Evolutionary conservation across 179 eudicot genomes (phyloP).

Genomic region (Drosera spatulata): DNA sequence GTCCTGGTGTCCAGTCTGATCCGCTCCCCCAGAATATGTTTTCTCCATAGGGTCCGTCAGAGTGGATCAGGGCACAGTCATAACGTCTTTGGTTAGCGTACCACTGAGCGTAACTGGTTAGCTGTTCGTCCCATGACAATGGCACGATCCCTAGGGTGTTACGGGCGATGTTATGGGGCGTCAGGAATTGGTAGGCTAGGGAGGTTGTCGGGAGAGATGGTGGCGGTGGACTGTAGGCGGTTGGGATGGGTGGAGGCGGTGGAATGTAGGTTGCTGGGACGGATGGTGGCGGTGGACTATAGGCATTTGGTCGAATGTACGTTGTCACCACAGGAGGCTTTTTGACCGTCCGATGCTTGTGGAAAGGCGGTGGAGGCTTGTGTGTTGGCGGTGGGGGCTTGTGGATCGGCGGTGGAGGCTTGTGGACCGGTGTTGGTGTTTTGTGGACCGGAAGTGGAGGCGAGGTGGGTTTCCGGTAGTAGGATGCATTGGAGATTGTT

Average conservation of each 20-base stretch:
- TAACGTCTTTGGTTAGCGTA: slow-evolving; percentile 33
- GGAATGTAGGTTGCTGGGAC: too few relatives aligned
- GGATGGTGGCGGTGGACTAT: too few relatives aligned
- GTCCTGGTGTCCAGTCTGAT: slow-evolving; percentile 27
- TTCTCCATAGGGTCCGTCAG: slow-evolving; percentile 56
- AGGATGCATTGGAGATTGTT: neutral
- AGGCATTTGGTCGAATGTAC: too few relatives aligned
- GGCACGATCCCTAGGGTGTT: slow-evolving; percentile 14
- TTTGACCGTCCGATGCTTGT: too few relatives aligned
- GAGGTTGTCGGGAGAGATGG: neutral
- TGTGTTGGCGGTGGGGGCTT: neutral
- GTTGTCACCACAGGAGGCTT: too few relatives aligned
- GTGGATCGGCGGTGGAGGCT: neutral
- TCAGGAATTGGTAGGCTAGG: slow-evolving; percentile 15
- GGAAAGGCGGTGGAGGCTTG: too few relatives aligned
- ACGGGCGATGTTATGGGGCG: slow-evolving; percentile 42
- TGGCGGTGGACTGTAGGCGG: too few relatives aligned
- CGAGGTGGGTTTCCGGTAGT: neutral
- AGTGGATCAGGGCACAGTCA: slow-evolving; percentile 41
- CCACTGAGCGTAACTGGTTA: slow-evolving; percentile 21
- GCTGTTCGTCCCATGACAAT: slow-evolving; percentile 22
- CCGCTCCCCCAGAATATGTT: slow-evolving; percentile 68
- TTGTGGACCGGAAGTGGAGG: neutral
- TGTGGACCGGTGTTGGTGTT: too few relatives aligned
- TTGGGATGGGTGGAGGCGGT: too few relatives aligned